Evolutionary conservation across 768 basidiomycete species (phyloP), one percentile per base, ranked within the genome.

Genomic region (Candolleomyces aberdarensis): DNA sequence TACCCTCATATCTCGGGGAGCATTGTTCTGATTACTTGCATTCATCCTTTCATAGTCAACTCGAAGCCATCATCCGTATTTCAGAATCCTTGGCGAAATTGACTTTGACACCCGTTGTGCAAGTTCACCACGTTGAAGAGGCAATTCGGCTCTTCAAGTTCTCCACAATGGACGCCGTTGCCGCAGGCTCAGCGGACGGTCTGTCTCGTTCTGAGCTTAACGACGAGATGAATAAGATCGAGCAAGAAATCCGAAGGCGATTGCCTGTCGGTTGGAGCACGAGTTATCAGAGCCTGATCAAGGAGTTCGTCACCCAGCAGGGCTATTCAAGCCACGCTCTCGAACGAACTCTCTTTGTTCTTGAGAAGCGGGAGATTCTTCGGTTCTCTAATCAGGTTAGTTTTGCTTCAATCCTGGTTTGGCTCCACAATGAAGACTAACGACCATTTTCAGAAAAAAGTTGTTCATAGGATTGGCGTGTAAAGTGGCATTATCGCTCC

Each of bases 121-220:
- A 89, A 67, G 89, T 89, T 52, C 89, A 96, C 70, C 96, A 99
- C 66, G 96, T 98, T 22, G 96, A 98, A 73, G 97, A 99, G 74
- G 92, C 97, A 6, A 98, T 98, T 66, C 90, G 97, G 10, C 75
- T 99, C 46, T 99, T 99, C 87, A 98, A 96, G 70, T 96, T 88
- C 76, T 98, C 96, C 9, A 98, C 97, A 3, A 98, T 99, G 96
- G 95, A 98, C 71, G 97, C 97, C 26, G 96, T 98, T 29, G 90
- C 92, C 13, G 94, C 95, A 0, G 96, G 97, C 13, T 89, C 92
- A 36, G 88, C 90, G 17, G 97, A 98, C 66, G 97, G 97, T 0
- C 78, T 98, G 61, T 92, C 94, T 14, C 85, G 96, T 47, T 88
- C 90, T 3, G 94, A 95, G 67, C 76, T 98, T 43, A 95, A 96